A percentile compares a stretch with the other conserved stretches of the same genome.
phyloP scores from a whole-genome alignment of 2,329 filamentous ascomycete species.

The Colletotrichum orbiculare region DNA sequence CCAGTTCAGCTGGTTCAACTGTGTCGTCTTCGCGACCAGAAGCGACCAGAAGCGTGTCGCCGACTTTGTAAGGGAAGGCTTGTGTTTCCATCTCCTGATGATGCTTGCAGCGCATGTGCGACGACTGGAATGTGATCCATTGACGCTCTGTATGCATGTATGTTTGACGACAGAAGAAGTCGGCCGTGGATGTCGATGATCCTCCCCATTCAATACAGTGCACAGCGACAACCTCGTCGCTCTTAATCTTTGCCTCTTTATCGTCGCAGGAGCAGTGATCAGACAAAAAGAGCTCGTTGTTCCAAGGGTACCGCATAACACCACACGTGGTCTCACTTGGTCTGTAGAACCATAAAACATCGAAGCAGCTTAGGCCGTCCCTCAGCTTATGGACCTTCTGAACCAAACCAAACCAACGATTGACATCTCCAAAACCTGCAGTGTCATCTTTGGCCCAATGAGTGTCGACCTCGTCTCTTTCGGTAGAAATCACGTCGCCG shows the following conservation, averaged over 20 bases:
- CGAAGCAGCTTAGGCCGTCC: slow-evolving; percentile 58
- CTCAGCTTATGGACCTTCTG: slow-evolving; percentile 60
- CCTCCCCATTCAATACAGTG: slow-evolving; percentile 70
- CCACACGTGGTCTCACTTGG: slow-evolving; percentile 77
- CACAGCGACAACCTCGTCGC: slow-evolving; percentile 66
- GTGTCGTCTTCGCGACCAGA: slow-evolving; percentile 43
- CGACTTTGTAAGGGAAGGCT: slow-evolving; percentile 43
- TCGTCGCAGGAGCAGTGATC: slow-evolving; percentile 78
- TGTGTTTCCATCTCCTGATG: slow-evolving; percentile 46
- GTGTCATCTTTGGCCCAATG: slow-evolving; percentile 65
- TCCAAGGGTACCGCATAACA: slow-evolving; percentile 73
- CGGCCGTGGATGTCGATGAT: slow-evolving; percentile 55
- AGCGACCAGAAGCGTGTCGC: slow-evolving; percentile 69
- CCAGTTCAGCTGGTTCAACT: slow-evolving; percentile 72
- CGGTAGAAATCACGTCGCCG: slow-evolving; percentile 54
- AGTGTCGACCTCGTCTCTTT: slow-evolving; percentile 58
- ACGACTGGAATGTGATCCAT: slow-evolving; percentile 68
- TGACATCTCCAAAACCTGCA: slow-evolving; percentile 53
- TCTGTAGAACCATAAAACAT: slow-evolving; percentile 80
- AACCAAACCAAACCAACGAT: slow-evolving; percentile 79
- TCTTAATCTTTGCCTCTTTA: slow-evolving; percentile 54
- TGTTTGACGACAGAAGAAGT: slow-evolving; percentile 77
- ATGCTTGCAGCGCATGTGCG: slow-evolving; percentile 66
- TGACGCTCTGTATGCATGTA: slow-evolving; percentile 70
- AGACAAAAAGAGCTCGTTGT: slow-evolving; percentile 80